These are phyloP conservation scores for Paecilomyces fulvus DNA, from an alignment of 2,329 filamentous ascomycete genomes.

Conservation along the genomic window DNA sequence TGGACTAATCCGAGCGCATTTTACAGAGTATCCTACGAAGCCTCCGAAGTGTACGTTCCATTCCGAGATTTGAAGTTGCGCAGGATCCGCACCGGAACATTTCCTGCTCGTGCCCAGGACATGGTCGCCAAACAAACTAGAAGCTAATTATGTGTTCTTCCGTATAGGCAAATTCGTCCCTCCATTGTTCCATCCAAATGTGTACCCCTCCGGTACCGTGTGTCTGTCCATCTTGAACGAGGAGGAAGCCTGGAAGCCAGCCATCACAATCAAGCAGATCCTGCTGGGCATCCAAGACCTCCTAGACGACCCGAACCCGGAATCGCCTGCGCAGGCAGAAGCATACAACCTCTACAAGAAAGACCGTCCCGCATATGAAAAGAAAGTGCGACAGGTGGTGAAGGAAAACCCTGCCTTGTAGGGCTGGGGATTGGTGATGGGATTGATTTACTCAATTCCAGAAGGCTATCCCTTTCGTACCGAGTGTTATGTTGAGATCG, in stretches of 20 bases:
- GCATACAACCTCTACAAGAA: conserved; percentile 97
- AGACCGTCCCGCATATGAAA: conserved; percentile 78
- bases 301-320: conserved; percentile 91
- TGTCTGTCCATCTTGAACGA: conserved; percentile 97
- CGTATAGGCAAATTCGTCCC: conserved; percentile 83
- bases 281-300: conserved; percentile 92
- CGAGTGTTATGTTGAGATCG: not conserved
- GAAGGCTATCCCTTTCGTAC: not conserved
- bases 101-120: not conserved
- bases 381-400: conserved; percentile 76
- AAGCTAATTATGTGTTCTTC: conserved; percentile 3
- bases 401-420: conserved; percentile 77
- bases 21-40: conserved; percentile 90
- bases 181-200: conserved; percentile 95
- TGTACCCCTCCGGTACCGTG: conserved; percentile 95
- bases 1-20: conserved; percentile 9
- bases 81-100: not conserved
- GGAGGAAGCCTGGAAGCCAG: conserved; percentile 96
- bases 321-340: conserved; percentile 92
- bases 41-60: conserved; percentile 84
- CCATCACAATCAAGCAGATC: conserved; percentile 97
- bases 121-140: not conserved
- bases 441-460: not conserved
- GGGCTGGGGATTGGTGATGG: not conserved
- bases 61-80: not conserved